Conservation (phyloP, 2,329 filamentous ascomycete species). For the Aspergillus novoparasiticus region DNA sequence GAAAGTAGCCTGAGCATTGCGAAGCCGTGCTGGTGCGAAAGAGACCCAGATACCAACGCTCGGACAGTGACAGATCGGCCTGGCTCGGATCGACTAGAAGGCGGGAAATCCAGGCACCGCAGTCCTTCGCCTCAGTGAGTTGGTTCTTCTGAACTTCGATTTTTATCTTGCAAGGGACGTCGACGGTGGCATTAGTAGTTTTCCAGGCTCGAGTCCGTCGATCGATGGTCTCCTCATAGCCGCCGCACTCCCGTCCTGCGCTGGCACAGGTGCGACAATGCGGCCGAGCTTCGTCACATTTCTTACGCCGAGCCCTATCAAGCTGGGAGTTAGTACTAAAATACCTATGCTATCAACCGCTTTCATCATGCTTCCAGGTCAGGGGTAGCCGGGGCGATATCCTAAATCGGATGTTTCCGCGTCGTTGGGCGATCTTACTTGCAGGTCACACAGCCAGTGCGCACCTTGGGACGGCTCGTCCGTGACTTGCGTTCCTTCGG, state of each 20-base stretch:
- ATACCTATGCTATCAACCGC: neutral
- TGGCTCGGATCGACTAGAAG: neutral
- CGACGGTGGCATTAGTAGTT: neutral
- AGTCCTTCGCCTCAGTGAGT: neutral
- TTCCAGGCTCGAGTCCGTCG: neutral
- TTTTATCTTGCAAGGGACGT: neutral
- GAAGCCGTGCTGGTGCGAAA: neutral
- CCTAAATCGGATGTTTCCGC: neutral
- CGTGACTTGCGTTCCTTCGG: neutral
- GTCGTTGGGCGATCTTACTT: neutral
- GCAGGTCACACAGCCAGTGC: neutral
- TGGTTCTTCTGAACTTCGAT: neutral
- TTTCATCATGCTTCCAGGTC: neutral
- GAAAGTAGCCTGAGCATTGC: neutral
- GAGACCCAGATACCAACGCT: neutral
- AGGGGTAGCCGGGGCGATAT: neutral
- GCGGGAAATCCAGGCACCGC: neutral
- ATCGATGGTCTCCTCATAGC: neutral
- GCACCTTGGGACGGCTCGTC: neutral
- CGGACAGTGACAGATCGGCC: neutral
- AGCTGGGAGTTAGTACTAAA: neutral
- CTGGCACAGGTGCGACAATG: neutral
- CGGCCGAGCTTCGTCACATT: neutral
- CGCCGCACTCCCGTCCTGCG: neutral
- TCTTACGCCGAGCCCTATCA: neutral